Evolutionary conservation across 2,329 filamentous ascomycete genomes (phyloP), one percentile per base, ranked within the genome.

Genomic region (Fusarium metavorans): DNA sequence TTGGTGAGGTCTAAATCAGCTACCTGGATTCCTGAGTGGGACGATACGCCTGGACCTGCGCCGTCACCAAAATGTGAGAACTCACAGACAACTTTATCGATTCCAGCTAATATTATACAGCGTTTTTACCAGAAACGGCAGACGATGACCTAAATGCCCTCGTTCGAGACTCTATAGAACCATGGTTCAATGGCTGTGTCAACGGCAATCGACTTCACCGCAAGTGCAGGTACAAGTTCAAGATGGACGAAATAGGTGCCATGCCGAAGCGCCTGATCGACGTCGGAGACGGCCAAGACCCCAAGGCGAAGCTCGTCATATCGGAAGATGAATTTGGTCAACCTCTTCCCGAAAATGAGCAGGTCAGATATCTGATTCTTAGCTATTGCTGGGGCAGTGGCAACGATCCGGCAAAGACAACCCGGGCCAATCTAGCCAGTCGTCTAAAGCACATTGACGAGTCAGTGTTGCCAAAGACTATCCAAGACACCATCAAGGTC

Each of bases 331-430:
- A 65, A 6, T 45, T 45, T 45, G 41, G 41, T 8, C 11, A 45
- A 45, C 7, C 5, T 14, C 27, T 52, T 52, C 5, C 16, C 4
- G 1, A 13, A 8, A 7, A 25, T 8, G 48, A 32, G 25, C 25
- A 32, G 25, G 16, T 52, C 16, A 27, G 25, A 16, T 65, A 65
- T 8, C 14, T 65, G 23, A 45, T 30, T 20, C 62, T 65, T 2
- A 65, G 62, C 27, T 65, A 65, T 25, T 65, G 62, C 23, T 65
- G 39, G 30, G 62, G 62, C 3, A 16, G 18, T n/a, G 25, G 37
- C 6, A 59, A 59, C 6, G 37, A 58, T 8, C n/a, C 27, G 2
- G 52, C 63, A 13, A 65, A 65, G 39, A 65, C 63, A 7, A 65
- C 62, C 2, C 20, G n/a, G 3, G 9, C 13, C 5, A 65, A 57